Base-by-base conservation (phyloP, 129 eudicot genomes). In the Apium graveolens region DNA sequence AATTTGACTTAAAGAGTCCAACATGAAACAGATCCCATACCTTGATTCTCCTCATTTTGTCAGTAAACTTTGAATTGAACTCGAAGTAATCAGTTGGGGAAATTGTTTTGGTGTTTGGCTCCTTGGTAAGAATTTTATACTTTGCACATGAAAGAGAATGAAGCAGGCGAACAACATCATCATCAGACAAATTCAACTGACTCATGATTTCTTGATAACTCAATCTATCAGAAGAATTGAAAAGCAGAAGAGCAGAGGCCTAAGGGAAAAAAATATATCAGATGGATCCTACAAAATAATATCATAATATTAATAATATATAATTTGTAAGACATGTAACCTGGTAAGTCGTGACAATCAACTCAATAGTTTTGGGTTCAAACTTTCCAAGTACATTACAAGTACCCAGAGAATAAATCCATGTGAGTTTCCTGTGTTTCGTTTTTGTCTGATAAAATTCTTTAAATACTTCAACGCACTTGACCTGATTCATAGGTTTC, bases 361-460 rank as follows among this genome's bases (percentile, higher is more conserved):
- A 86, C 81, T 95, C 99, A 73, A 92, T 84, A 6, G 96, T 92
- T 84, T 95, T 92, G 0, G 87, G 85, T 8, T 90, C 99, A 72
- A 95, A 92, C 73, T 87, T 95, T 39, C 99, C 99, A 69, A 82
- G 90, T 76, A 96, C 80, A 83, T 90, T 92, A 35, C 99, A 95
- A 63, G 92, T 92, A 70, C 99, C 99, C 90, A 95, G 77, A 4
- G 99, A 95, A 78, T 88, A 95, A 78, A 95, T 90, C 97, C 97
- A 95, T 24, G 99, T 95, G 39, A 92, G 94, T 74, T 92, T 95
- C 74, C 99, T 88, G 79, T 95, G 95, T 80, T 95, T 95, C 24
- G 97, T 95, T 78, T 95, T 92, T 41, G 96, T 95, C 81, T 90
- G 92, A 81, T 95, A 95, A 73, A 90, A 95, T 75, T 95, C 96